Evolutionary conservation across 2,329 filamentous ascomycete genomes (phyloP), one percentile per base, ranked within the genome.

Genomic region (Aspergillus fischeri): DNA sequence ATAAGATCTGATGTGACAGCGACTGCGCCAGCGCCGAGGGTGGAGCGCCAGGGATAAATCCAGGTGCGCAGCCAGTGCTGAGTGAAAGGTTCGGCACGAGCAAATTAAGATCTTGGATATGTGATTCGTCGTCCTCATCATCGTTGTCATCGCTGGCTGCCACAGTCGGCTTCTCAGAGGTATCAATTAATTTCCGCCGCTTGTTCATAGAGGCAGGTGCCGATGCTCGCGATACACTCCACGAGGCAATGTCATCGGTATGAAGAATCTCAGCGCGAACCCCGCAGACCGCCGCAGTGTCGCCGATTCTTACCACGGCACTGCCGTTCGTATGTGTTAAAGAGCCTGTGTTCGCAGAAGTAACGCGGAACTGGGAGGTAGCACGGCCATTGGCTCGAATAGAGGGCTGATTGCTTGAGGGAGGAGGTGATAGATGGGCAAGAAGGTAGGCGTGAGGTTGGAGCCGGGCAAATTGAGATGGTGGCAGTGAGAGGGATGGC

Each of bases 61-160:
- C 83, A 2, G 93, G 92, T 6, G 92, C 90, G 70, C 90, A 95
- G 38, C 94, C 94, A 0, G 94, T 99, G 35, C 88, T 89, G 32
- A 99, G 79, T 70, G 97, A 94, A 55, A 99, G 85, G 70, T 99
- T 99, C 2, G 94, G 93, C 2, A 99, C 92, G 2, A 99, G 78
- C 14, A 99, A 78, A 67, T 91, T 86, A 69, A 79, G 71, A 51
- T 75, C 70, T 59, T 73, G 68, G 21, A 86, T 73, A 5, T 75
- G 71, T 27, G 78, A 76, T 25, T 83, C 68, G 50, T 81, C 73
- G 1, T 73, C 67, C 4, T 73, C 65, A 10, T 86, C 83, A 56
- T 86, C 83, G 3, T 61, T 51, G 29, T 50, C 49, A 32, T 65
- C 62, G 27, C 56, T 53, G 1, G 53, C 51, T 25, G 61, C 25